phyloP scores from a whole-genome alignment of 352 stramenopile genomes.

The Halophytophthora polymorphica region DNA sequence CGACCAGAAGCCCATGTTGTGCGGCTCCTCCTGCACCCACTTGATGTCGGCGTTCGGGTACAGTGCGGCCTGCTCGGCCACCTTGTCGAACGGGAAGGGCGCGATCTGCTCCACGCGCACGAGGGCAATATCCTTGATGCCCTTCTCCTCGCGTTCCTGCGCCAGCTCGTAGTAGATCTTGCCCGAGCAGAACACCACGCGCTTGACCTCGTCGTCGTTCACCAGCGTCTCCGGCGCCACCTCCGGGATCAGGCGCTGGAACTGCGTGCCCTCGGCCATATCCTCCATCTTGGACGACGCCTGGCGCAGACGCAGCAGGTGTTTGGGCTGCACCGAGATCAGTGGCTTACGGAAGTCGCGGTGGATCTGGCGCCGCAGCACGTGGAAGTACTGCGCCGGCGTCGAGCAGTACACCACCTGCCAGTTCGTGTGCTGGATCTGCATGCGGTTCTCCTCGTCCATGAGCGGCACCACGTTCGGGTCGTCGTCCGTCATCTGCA shows the following conservation, averaged over 20 bases:
- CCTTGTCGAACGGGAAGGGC: constrained; percentile 96
- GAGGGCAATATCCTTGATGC: constrained; percentile 86
- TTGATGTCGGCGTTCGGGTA: constrained; percentile 94
- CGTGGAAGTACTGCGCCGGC: constrained; percentile 91
- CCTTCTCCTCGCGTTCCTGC: constrained; percentile 84
- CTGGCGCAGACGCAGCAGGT: constrained; percentile 91
- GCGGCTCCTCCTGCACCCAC: constrained; percentile 95
- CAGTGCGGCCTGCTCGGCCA: constrained; percentile 81
- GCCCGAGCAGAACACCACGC: constrained; percentile 93
- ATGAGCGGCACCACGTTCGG: constrained; percentile 92
- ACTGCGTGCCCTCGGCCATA: constrained; percentile 92
- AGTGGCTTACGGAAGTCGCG: constrained; percentile 97
- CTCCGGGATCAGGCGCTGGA: constrained; percentile 90
- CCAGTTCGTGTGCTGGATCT: constrained; percentile 97
- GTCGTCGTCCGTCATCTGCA: constrained; percentile 94
- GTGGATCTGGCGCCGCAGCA: constrained; percentile 91
- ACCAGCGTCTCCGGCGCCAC: constrained; percentile 53
- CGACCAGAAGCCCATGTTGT: constrained; percentile 96
- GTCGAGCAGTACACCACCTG: constrained; percentile 97
- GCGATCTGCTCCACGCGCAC: constrained; percentile 96
- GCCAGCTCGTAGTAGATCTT: constrained; percentile 98
- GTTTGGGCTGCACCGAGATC: constrained; percentile 95
- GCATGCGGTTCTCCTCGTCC: constrained; percentile 91
- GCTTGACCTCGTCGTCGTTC: constrained; percentile 53
- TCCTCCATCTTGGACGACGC: constrained; percentile 91